A percentile compares a stretch with the other conserved stretches of the same genome.
Conservation (phyloP, 2,329 filamentous ascomycete species). For the Penicillium sp. region DNA sequence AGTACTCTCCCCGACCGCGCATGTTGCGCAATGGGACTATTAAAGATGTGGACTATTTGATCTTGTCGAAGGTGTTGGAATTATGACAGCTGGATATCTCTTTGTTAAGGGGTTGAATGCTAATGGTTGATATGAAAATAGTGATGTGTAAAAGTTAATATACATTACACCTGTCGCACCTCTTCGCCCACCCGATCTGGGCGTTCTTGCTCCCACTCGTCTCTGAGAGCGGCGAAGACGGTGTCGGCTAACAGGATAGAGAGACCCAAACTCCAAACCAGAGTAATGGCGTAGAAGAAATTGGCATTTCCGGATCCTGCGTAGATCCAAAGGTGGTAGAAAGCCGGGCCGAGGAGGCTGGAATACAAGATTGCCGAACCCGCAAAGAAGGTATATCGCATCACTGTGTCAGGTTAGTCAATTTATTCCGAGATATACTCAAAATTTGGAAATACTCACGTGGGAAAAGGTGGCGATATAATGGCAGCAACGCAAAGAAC, state of each 20-base stretch:
- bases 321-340: slow-evolving; percentile 98
- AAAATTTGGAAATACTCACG: slow-evolving; percentile 49
- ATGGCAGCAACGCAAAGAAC: slow-evolving; percentile 76
- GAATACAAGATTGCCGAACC: slow-evolving; percentile 82
- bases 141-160: slow-evolving; percentile 10
- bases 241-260: slow-evolving; percentile 84
- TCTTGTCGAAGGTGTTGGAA: slow-evolving; percentile 51
- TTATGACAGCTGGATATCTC: background rate
- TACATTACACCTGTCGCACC: slow-evolving; percentile 71
- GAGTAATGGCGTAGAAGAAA: slow-evolving; percentile 97
- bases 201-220: slow-evolving; percentile 90
- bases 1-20: slow-evolving; percentile 52
- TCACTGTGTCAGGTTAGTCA: slow-evolving; percentile 56
- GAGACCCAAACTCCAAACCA: slow-evolving; percentile 94
- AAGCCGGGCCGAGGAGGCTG: slow-evolving; percentile 84
- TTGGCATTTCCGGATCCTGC: slow-evolving; percentile 97
- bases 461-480: slow-evolving; percentile 90
- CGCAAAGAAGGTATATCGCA: slow-evolving; percentile 89
- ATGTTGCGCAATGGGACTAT: slow-evolving; percentile 51
- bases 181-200: slow-evolving; percentile 90
- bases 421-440: background rate
- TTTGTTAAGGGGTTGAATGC: background rate
- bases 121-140: background rate
- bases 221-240: slow-evolving; percentile 81
- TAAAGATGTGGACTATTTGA: slow-evolving; percentile 53